Evolutionary conservation across 208 protist species (phyloP).

Genomic region (Kentomonas sorsogonicus): DNA sequence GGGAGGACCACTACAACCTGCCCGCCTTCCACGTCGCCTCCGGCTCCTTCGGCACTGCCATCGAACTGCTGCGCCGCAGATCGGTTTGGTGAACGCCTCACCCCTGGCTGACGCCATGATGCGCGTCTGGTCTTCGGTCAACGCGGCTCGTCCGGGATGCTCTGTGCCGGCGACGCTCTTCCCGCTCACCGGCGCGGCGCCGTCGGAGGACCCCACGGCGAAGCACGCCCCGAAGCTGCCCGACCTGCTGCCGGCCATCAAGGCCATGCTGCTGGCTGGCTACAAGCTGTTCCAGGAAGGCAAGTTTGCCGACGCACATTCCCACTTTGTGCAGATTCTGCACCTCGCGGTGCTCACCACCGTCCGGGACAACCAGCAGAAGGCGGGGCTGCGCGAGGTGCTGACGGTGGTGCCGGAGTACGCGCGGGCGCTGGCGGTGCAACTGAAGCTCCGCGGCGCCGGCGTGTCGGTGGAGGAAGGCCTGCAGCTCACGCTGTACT

Average conservation of each 20-base stretch:
- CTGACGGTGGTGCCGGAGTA: constrained; percentile 65
- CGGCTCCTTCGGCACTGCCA: constrained; percentile 91
- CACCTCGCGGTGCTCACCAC: constrained; percentile 69
- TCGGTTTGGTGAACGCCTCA: constrained; percentile 86
- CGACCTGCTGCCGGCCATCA: constrained; percentile 66
- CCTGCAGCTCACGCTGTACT: constrained; percentile 95
- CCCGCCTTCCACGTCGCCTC: constrained; percentile 94
- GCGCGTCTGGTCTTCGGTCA: constrained; percentile 68
- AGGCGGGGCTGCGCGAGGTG: constrained; percentile 43
- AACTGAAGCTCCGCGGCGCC: constrained; percentile 69
- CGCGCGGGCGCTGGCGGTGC: constrained; percentile 58
- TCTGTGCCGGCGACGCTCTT: constrained; percentile 33
- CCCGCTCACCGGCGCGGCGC: constrained; percentile 29
- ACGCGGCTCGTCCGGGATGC: constrained; percentile 37
- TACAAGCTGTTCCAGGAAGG: constrained; percentile 87
- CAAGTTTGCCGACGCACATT: constrained; percentile 87
- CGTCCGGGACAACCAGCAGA: constrained; percentile 60
- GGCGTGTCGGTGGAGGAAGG: constrained; percentile 36
- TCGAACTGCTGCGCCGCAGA: constrained; percentile 88
- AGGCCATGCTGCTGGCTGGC: constrained; percentile 51
- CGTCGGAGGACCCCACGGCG: constrained; percentile 31
- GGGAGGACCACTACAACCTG: constrained; percentile 78
- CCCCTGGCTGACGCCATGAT: constrained; percentile 91
- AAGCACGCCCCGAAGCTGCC: constrained; percentile 37
- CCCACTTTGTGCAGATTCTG: constrained; percentile 81